Evolutionary conservation across 2,329 filamentous ascomycete species (phyloP).

Genomic region (Scedosporium aurantiacum): DNA sequence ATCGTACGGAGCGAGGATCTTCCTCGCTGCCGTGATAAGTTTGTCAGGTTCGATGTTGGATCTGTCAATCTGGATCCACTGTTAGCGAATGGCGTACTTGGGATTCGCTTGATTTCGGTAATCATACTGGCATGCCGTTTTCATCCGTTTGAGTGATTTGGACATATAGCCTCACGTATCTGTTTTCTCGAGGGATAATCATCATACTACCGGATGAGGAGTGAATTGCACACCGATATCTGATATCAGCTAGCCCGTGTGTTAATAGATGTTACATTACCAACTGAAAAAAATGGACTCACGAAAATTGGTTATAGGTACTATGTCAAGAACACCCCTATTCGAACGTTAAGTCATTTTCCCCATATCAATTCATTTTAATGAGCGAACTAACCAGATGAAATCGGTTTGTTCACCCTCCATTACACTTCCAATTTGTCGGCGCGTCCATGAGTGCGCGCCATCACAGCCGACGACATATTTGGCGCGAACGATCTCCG

Average conservation of each 20-base stretch:
- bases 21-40: slow-evolving; percentile 52
- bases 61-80: slow-evolving; percentile 34
- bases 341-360: not conserved
- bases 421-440: slow-evolving; percentile 43
- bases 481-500: slow-evolving; percentile 40
- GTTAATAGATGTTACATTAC: not conserved
- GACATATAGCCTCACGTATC: slow-evolving; percentile 53
- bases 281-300: not conserved
- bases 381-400: slow-evolving; percentile 25
- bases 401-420: slow-evolving; percentile 43
- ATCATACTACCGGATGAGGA: slow-evolving; percentile 47
- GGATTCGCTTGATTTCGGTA: no score
- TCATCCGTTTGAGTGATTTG: slow-evolving; percentile 39
- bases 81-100: no score
- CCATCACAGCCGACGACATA: slow-evolving; percentile 60
- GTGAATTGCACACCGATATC: slow-evolving; percentile 47
- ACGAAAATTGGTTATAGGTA: slow-evolving; percentile 27
- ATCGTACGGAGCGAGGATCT: slow-evolving; percentile 56
- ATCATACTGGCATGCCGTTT: slow-evolving; percentile 16
- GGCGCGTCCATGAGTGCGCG: slow-evolving; percentile 53
- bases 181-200: slow-evolving; percentile 54
- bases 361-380: not conserved
- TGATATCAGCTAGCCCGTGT: slow-evolving; percentile 33
- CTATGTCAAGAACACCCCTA: slow-evolving; percentile 32
- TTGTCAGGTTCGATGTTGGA: slow-evolving; percentile 52